Conservation (phyloP, 805 yeast species). For the Naumovozyma baii region DNA sequence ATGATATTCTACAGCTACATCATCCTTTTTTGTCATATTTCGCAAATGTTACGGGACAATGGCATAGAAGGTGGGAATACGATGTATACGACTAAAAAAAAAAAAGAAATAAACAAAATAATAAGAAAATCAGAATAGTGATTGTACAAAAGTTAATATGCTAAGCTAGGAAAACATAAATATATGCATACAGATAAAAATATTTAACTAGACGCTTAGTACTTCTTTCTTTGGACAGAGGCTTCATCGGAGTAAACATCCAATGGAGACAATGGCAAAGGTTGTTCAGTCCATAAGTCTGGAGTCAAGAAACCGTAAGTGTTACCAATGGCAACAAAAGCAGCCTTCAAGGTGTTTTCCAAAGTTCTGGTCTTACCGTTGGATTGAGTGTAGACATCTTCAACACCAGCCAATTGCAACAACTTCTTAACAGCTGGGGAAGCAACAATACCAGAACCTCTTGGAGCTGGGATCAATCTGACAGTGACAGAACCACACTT, state of each 20-base stretch:
- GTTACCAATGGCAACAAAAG: constrained; percentile 99
- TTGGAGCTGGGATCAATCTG: constrained; percentile 99
- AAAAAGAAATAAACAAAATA: no score
- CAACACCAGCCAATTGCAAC: constrained; percentile 98
- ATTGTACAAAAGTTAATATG: no score
- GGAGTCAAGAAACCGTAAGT: constrained; percentile 99
- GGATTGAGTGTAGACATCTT: constrained; percentile 98
- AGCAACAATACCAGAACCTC: constrained; percentile 99
- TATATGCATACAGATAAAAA: no score
- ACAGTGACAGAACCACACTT: constrained; percentile 99
- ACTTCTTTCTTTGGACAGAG: constrained; percentile 63
- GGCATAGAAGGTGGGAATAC: no score
- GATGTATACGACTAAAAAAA: no score
- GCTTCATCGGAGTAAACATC: constrained; percentile 88
- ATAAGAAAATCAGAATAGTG: no score
- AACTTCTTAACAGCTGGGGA: constrained; percentile 99
- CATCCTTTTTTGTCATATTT: no score
- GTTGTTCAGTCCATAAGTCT: constrained; percentile 88
- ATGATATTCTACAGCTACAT: no score
- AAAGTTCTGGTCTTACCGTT: constrained; percentile 99
- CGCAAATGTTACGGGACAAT: no score
- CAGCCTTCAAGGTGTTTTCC: constrained; percentile 99
- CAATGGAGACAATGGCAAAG: constrained; percentile 84
- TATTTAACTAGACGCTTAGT: constrained; percentile 36
- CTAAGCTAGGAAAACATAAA: no score